phyloP scores from a whole-genome alignment of 2,329 filamentous ascomycete species.

The Gnomoniopsis sp. region DNA sequence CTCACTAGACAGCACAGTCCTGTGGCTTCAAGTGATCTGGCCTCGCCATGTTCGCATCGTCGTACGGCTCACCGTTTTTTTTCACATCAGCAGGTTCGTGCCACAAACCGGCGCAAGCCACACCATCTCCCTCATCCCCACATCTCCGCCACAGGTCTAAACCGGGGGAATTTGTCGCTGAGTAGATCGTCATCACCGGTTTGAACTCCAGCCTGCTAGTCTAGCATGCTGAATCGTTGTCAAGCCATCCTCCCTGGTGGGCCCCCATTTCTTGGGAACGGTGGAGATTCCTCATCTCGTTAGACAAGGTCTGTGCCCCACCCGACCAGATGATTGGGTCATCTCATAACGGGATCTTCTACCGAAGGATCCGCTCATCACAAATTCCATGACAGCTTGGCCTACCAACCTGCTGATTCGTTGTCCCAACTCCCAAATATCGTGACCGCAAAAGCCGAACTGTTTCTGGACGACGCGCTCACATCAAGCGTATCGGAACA shows the following conservation, averaged over 20 bases:
- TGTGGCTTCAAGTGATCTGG: not conserved
- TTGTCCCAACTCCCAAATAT: not conserved
- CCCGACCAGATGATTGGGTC: constrained; percentile 8
- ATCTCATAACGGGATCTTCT: not conserved
- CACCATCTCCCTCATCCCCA: not conserved
- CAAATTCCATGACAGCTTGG: not conserved
- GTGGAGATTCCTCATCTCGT: not conserved
- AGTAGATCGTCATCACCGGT: not conserved
- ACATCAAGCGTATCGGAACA: too few relatives aligned
- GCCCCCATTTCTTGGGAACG: not conserved
- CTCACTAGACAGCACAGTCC: not conserved
- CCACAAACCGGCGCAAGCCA: not conserved
- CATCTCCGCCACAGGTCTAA: not conserved
- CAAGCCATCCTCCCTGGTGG: not conserved
- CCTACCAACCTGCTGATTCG: not conserved
- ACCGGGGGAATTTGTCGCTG: not conserved
- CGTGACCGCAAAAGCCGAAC: not conserved
- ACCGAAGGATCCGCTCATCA: not conserved
- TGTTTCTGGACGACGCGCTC: not conserved
- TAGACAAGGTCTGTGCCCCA: constrained; percentile 1
- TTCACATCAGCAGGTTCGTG: too few relatives aligned
- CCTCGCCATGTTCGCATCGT: not conserved
- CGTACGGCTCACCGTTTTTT: not conserved
- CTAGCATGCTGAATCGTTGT: not conserved
- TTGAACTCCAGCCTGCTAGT: not conserved